phyloP scores from a whole-genome alignment of 768 basidiomycete species.

The Podaxis sp. region DNA sequence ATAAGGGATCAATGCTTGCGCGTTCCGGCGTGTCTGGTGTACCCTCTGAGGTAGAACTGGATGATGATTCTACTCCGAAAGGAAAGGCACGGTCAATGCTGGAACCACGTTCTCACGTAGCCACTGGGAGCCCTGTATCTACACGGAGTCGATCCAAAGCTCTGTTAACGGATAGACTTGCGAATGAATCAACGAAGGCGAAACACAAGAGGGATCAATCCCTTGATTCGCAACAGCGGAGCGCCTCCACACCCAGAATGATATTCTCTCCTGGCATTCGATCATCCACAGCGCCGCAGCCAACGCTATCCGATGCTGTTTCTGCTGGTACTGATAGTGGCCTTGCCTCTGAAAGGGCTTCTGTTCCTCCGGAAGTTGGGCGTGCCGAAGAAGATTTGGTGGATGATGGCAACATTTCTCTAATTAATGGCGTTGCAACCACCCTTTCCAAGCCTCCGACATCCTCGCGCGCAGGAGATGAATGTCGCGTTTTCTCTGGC shows the following conservation, averaged over 20 bases:
- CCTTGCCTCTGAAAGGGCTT: neutral
- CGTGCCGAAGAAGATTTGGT: neutral
- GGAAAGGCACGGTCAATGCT: neutral
- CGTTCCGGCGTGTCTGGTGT: neutral
- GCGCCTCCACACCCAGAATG: conserved; percentile 19
- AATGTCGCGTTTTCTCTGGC: neutral
- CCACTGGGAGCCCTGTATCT: conserved; percentile 6
- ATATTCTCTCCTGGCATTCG: conserved; percentile 25
- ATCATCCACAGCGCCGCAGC: neutral
- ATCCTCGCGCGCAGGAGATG: neutral
- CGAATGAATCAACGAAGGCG: conserved; percentile 13
- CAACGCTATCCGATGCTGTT: neutral
- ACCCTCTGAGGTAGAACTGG: neutral
- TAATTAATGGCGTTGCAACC: neutral
- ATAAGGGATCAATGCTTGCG: neutral
- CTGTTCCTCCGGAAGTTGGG: neutral
- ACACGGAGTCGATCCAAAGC: conserved; percentile 12
- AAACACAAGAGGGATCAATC: conserved; percentile 1
- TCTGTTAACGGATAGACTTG: neutral
- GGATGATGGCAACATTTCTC: neutral
- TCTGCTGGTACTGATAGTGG: neutral
- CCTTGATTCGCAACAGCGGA: neutral
- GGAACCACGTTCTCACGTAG: neutral
- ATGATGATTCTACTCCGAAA: neutral
- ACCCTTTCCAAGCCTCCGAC: neutral